These are phyloP conservation scores for Penicillium italicum DNA, from an alignment of 2,329 filamentous ascomycete genomes.

Conservation along the genomic window DNA sequence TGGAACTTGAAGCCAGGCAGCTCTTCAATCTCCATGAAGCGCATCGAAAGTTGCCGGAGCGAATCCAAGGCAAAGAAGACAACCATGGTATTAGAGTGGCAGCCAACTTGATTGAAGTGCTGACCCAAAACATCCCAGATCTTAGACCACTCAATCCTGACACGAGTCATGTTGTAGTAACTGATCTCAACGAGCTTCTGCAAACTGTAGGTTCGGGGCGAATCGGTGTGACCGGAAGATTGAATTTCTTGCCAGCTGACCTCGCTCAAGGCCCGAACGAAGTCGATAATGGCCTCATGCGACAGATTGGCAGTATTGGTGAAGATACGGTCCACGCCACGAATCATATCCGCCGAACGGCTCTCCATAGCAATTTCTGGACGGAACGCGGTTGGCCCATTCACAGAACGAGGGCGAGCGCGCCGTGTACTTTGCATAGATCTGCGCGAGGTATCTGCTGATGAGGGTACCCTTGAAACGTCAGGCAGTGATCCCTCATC, in stretches of 20 bases:
- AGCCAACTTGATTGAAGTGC: conserved; percentile 97
- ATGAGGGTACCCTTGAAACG: conserved; percentile 74
- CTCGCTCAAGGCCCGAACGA: conserved; percentile 85
- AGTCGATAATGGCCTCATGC: conserved; percentile 91
- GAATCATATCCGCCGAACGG: conserved; percentile 87
- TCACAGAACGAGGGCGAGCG: conserved; percentile 46
- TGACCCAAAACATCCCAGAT: conserved; percentile 98
- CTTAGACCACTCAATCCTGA: conserved; percentile 96
- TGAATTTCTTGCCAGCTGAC: conserved; percentile 99
- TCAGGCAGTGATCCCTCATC: conserved; percentile 91
- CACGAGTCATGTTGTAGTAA: conserved; percentile 99
- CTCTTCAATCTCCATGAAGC: conserved; percentile 98
- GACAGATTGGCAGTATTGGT: conserved; percentile 92
- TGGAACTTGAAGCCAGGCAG: conserved; percentile 99
- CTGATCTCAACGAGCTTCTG: conserved; percentile 99
- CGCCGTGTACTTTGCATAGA: conserved; percentile 58
- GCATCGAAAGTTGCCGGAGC: conserved; percentile 91
- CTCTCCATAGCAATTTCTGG: conserved; percentile 87
- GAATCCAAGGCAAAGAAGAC: conserved; percentile 98
- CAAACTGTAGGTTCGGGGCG: conserved; percentile 90
- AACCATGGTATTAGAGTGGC: conserved; percentile 91
- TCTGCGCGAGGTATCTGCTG: conserved; percentile 57
- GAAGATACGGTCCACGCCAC: conserved; percentile 91
- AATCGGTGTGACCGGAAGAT: conserved; percentile 92
- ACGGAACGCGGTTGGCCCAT: conserved; percentile 55